These are phyloP conservation scores for Alternaria angustiovoidea DNA, from an alignment of 2,329 filamentous ascomycete genomes.

Conservation along the genomic window DNA sequence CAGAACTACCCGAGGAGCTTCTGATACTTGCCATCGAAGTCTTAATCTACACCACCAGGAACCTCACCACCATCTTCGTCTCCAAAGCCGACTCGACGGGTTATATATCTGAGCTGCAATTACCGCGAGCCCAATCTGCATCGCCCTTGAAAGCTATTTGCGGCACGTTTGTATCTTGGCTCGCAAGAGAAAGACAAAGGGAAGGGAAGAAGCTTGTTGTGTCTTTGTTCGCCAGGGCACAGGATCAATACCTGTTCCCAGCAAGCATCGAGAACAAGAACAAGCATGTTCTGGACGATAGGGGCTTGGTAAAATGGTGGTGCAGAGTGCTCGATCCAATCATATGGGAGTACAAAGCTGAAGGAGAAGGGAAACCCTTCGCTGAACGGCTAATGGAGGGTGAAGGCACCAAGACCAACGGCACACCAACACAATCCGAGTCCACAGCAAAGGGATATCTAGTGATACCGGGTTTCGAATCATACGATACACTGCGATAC, in stretches of 20 bases:
- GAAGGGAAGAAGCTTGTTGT: conserved; percentile 74
- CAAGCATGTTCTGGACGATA: conserved; percentile 93
- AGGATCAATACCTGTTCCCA: conserved; percentile 93
- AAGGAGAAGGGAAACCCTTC: conserved; percentile 50
- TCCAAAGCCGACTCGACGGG: conserved; percentile 98
- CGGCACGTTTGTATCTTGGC: conserved; percentile 76
- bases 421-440: conserved; percentile 31
- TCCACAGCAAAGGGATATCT: conserved; percentile 75
- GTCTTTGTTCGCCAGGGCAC: conserved; percentile 89
- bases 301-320: conserved; percentile 95
- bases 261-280: conserved; percentile 83
- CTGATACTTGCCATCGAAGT: conserved; percentile 87
- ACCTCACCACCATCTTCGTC: conserved; percentile 87
- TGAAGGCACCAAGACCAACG: conserved; percentile 30
- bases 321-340: conserved; percentile 84
- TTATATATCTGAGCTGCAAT: conserved; percentile 73
- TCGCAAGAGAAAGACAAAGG: conserved; percentile 73
- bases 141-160: conserved; percentile 80
- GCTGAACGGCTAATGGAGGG: conserved; percentile 42
- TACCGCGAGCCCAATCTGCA: conserved; percentile 57
- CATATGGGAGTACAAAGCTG: conserved; percentile 60
- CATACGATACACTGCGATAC: conserved; percentile 80
- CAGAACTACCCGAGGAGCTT: conserved; percentile 57
- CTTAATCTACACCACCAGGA: conserved; percentile 80
- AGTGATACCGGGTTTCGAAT: conserved; percentile 85